Percentiles rank a stretch among this genome's conserved stretches.
phyloP scores from a whole-genome alignment of 2,329 filamentous ascomycete genomes.

The Lecanicillium sp. region DNA sequence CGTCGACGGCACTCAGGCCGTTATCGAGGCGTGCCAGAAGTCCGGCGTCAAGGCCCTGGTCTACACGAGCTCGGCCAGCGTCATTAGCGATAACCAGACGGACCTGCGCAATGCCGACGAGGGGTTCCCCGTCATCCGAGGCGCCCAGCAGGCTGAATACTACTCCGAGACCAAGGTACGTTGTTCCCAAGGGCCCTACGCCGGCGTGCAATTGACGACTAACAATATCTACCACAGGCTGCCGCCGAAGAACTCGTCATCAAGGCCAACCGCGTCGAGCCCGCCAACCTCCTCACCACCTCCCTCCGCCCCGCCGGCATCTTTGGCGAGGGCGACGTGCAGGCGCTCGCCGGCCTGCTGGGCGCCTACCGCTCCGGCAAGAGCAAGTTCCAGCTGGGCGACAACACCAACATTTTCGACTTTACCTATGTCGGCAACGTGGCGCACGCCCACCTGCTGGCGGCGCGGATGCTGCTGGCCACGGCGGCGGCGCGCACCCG shows the following conservation, averaged over 20 bases:
- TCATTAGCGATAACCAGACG: conserved; percentile 71
- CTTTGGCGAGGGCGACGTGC: conserved; percentile 82
- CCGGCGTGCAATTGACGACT: no score
- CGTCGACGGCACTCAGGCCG: conserved; percentile 72
- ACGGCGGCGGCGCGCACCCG: conserved; percentile 46
- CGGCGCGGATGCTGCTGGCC: conserved; percentile 62
- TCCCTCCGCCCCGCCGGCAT: conserved; percentile 82
- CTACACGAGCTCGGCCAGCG: conserved; percentile 84
- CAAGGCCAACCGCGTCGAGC: conserved; percentile 57
- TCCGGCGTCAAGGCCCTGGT: conserved; percentile 74
- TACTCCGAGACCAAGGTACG: conserved; percentile 85
- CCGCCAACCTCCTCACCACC: conserved; percentile 61
- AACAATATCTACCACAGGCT: conserved; percentile 36
- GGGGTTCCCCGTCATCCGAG: conserved; percentile 67
- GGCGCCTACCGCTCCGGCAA: conserved; percentile 61
- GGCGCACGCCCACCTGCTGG: conserved; percentile 74
- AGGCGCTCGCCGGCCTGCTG: conserved; percentile 66
- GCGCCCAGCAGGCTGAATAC: conserved; percentile 64
- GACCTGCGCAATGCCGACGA: conserved; percentile 84
- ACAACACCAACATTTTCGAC: conserved; percentile 56
- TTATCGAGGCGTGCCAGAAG: conserved; percentile 65
- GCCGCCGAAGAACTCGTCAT: conserved; percentile 77
- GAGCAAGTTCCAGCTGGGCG: conserved; percentile 72
- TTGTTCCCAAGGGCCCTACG: no score
- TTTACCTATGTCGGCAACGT: conserved; percentile 59